These are phyloP conservation scores for Stagonosporopsis tanaceti DNA, from an alignment of 2,329 filamentous ascomycete genomes.

Conservation along the genomic window DNA sequence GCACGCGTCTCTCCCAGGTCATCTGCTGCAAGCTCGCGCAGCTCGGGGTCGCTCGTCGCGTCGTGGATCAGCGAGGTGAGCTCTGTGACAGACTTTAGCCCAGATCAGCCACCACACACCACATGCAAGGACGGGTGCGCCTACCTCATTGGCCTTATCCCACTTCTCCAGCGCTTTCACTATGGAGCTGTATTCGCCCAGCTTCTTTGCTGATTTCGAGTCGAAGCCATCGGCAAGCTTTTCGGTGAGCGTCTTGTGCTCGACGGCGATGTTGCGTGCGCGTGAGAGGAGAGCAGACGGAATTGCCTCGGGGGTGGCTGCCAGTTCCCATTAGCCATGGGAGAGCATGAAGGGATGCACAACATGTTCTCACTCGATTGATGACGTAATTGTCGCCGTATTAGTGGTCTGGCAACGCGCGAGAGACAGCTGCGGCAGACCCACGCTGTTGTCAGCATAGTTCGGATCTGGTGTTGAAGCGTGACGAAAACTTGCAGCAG, in stretches of 20 bases:
- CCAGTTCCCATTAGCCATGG: constrained; percentile 25
- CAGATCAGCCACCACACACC: constrained; percentile 29
- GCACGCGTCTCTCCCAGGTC: constrained; percentile 75
- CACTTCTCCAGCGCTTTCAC: constrained; percentile 63
- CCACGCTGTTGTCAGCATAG: constrained; percentile 51
- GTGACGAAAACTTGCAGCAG: constrained; percentile 15
- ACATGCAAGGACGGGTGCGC: constrained; percentile 17
- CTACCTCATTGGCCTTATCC: constrained; percentile 65
- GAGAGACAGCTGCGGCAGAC: constrained; percentile 58
- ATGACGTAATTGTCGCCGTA: constrained; percentile 37
- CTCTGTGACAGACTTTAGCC: constrained; percentile 65
- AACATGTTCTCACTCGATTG: constrained; percentile 36
- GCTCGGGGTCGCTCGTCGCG: constrained; percentile 64
- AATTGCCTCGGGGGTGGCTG: constrained; percentile 47
- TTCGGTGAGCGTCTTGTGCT: constrained; percentile 63
- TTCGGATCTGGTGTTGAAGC: constrained; percentile 11
- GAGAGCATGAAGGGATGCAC: not conserved
- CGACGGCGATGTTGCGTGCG: constrained; percentile 62
- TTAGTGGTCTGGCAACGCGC: constrained; percentile 47
- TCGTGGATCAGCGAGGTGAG: constrained; percentile 80
- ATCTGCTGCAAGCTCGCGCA: constrained; percentile 66
- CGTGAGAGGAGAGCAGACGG: constrained; percentile 64
- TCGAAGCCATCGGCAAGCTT: constrained; percentile 65
- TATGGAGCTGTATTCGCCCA: constrained; percentile 63
- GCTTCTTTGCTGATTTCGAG: constrained; percentile 62